Base-by-base conservation (phyloP, 768 basidiomycete genomes). In the Kwoniella dendrophila region DNA sequence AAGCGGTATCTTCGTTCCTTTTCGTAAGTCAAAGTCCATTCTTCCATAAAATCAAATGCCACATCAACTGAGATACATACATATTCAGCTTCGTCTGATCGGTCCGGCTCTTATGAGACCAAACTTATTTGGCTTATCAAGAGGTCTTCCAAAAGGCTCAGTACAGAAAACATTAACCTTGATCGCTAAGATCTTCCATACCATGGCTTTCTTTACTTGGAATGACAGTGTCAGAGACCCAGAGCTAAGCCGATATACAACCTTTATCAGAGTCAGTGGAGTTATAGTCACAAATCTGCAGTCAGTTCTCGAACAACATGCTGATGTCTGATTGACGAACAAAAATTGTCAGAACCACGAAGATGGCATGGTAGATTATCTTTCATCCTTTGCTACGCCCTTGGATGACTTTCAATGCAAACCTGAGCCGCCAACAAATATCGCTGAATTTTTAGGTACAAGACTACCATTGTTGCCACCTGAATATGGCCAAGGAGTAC, bases 101-200 rank as follows among this genome's bases (percentile, higher is more conserved):
- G 67, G 63, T 3, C 67, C 67, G 22, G 67, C 67, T 10, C 29
- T 69, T 26, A 69, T 69, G 63, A 47, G 60, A 24, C 67, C 67
- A n/a, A 63, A 69, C 14, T 38, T 69, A 18, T 69, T 69, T 33
- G 63, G 53, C 1, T 56, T 69, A n/a, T 40, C 63, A 10, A 44
- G 45, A 8, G 67, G 67, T 40, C 43, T 69, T n/a, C 63, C 54
- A 1, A 32, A 38, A 20, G 18, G 36, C 6, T 22, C 49, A 10
- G 67, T 59, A 11, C 67, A 69, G 47, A 22, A 27, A 18, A 69
- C 64, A 20, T 29, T 65, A 27, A 69, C 59, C 4, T 54, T 65
- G 11, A 22, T 69, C 8, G 67, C 67, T 10, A 69, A 69, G 40
- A 59, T 69, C 16, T 51, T 69, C 20, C 56, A 69, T 29, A 59